These are phyloP conservation scores for Noccaea bulbosa DNA, from an alignment of 345 rosid species.

Conservation along the genomic window DNA sequence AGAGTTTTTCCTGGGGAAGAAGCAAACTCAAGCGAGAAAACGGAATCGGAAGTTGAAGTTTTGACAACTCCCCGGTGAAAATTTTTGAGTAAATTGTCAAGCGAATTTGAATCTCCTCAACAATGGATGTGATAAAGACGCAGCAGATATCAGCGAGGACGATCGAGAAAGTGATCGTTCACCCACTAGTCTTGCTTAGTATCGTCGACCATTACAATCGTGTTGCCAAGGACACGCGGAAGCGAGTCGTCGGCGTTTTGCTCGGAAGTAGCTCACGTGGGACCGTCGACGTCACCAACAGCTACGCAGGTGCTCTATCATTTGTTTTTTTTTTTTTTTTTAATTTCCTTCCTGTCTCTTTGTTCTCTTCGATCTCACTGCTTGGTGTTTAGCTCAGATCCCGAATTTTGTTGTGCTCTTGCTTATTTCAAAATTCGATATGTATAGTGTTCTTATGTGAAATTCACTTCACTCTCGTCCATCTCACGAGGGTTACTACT, in stretches of 20 bases:
- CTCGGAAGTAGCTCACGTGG: constrained; percentile 75
- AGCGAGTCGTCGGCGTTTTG: constrained; percentile 82
- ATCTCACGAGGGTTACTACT: background rate
- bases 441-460: background rate
- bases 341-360: background rate
- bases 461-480: background rate
- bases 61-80: constrained; percentile 11
- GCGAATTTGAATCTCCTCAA: background rate
- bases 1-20: constrained; percentile 45
- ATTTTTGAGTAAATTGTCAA: background rate
- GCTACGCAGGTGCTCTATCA: constrained; percentile 65
- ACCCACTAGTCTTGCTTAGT: constrained; percentile 90
- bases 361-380: background rate
- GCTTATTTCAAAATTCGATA: background rate
- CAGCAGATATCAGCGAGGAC: constrained; percentile 74
- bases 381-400: constrained; percentile 22
- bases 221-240: constrained; percentile 82
- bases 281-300: constrained; percentile 84
- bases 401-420: background rate
- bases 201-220: constrained; percentile 92
- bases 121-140: constrained; percentile 88
- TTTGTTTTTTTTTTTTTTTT: background rate
- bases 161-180: constrained; percentile 88
- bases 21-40: constrained; percentile 28
- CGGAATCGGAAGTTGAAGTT: background rate